Evolutionary conservation across 257 asterid genomes (phyloP).

Genomic region (Nicotiana sylvestris): DNA sequence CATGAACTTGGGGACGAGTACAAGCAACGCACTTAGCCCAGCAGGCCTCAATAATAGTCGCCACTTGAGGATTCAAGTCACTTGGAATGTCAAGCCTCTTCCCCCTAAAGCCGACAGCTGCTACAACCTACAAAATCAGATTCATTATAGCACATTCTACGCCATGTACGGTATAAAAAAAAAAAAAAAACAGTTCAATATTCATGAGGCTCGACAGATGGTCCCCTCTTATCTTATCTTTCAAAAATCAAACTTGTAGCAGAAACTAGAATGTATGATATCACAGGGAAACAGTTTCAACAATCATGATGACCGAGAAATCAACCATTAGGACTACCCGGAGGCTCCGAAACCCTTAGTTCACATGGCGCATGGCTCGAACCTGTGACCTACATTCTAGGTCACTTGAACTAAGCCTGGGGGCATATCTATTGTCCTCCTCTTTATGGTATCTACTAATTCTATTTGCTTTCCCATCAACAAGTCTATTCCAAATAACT

Average conservation of each 20-base stretch:
- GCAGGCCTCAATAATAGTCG: conserved; percentile 75
- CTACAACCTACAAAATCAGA: conserved; percentile 65
- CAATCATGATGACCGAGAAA: neutral
- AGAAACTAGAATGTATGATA: conserved; percentile 5
- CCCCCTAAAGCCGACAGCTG: conserved; percentile 85
- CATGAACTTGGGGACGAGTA: neutral
- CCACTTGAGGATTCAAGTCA: conserved; percentile 69
- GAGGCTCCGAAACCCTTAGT: too few species aligned
- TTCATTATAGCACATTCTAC: conserved; percentile 1
- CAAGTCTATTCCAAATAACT: neutral
- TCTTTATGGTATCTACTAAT: too few species aligned
- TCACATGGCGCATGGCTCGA: too few species aligned
- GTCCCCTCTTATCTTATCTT: neutral
- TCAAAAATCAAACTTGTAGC: conserved; percentile 3
- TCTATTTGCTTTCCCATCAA: neutral
- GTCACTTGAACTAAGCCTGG: too few species aligned
- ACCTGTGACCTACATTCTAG: too few species aligned
- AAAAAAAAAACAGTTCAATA: neutral
- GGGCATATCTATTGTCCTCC: too few species aligned
- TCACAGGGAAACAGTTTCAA: neutral
- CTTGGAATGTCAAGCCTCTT: conserved; percentile 78
- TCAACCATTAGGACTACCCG: too few species aligned
- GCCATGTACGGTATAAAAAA: neutral
- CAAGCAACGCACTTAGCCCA: conserved; percentile 60
- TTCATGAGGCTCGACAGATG: neutral